phyloP scores from a whole-genome alignment of 2,329 filamentous ascomycete species.

The Moelleriella libera region DNA sequence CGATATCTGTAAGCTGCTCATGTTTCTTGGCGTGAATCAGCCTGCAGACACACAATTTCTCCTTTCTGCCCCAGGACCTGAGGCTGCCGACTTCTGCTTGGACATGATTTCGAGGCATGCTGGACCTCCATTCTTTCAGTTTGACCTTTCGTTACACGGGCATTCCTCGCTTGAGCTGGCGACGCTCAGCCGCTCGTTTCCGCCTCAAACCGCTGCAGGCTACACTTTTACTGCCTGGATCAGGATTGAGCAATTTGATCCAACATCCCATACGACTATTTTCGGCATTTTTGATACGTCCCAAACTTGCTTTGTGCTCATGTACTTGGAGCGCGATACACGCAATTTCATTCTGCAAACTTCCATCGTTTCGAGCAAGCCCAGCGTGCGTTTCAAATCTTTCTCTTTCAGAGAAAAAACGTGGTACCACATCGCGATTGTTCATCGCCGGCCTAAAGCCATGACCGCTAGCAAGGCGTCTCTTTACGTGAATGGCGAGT shows the following conservation, averaged over 20 bases:
- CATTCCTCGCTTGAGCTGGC: slow-evolving; percentile 83
- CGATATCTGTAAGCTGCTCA: slow-evolving; percentile 53
- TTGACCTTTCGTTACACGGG: slow-evolving; percentile 78
- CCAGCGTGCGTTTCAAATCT: slow-evolving; percentile 88
- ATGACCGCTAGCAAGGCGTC: slow-evolving; percentile 68
- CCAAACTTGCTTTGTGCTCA: slow-evolving; percentile 85
- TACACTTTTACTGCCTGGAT: slow-evolving; percentile 90
- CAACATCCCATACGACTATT: slow-evolving; percentile 75
- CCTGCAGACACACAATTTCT: slow-evolving; percentile 77
- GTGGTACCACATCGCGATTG: slow-evolving; percentile 91
- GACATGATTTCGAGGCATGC: slow-evolving; percentile 61
- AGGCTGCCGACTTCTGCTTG: slow-evolving; percentile 55
- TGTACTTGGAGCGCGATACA: slow-evolving; percentile 88
- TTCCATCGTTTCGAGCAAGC: slow-evolving; percentile 70
- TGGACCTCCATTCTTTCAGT: slow-evolving; percentile 77
- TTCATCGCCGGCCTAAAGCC: slow-evolving; percentile 67
- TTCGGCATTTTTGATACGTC: slow-evolving; percentile 89
- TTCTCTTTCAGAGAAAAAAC: slow-evolving; percentile 57
- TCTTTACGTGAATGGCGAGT: slow-evolving; percentile 85
- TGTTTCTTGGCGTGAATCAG: slow-evolving; percentile 61
- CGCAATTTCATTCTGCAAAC: slow-evolving; percentile 93
- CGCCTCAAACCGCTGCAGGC: slow-evolving; percentile 62
- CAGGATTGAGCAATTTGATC: slow-evolving; percentile 75
- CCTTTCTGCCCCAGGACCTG: slow-evolving; percentile 34
- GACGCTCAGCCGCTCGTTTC: slow-evolving; percentile 73